Percentiles rank a stretch among this genome's conserved stretches.
Evolutionary conservation across 2,329 filamentous ascomycete species (phyloP).

Genomic region (Xylaria sp.): DNA sequence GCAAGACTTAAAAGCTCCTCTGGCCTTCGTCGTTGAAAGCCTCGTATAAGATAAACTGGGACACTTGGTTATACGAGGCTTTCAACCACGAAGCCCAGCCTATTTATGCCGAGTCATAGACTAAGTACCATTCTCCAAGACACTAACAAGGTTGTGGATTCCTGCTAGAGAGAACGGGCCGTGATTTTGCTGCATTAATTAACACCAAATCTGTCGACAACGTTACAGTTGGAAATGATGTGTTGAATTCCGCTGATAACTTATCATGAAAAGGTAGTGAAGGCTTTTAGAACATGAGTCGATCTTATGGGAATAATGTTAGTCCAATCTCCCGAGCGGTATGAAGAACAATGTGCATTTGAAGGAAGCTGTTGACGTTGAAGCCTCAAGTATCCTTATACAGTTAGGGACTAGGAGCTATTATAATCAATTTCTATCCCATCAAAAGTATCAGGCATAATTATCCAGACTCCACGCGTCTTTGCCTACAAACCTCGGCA

Average conservation of each 20-base stretch:
- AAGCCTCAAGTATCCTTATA: background rate
- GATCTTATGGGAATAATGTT: background rate
- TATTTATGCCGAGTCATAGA: too few species aligned
- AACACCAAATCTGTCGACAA: background rate
- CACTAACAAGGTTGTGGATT: too few species aligned
- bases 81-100: too few species aligned
- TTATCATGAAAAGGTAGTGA: background rate
- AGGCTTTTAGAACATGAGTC: background rate
- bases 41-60: too few species aligned
- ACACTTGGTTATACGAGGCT: too few species aligned
- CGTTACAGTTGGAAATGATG: background rate
- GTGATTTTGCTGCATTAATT: too few species aligned
- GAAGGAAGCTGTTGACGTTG: background rate
- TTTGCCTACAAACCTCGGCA: background rate
- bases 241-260: background rate
- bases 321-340: background rate
- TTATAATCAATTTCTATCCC: background rate
- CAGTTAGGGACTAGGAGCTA: background rate
- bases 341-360: background rate
- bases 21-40: too few species aligned
- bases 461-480: background rate
- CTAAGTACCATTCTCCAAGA: too few species aligned
- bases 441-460: background rate
- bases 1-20: too few species aligned
- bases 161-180: too few species aligned